A percentile compares a stretch with the other conserved stretches of the same genome.
Evolutionary conservation across 257 asterid genomes (phyloP).

Genomic region (Striga asiatica): DNA sequence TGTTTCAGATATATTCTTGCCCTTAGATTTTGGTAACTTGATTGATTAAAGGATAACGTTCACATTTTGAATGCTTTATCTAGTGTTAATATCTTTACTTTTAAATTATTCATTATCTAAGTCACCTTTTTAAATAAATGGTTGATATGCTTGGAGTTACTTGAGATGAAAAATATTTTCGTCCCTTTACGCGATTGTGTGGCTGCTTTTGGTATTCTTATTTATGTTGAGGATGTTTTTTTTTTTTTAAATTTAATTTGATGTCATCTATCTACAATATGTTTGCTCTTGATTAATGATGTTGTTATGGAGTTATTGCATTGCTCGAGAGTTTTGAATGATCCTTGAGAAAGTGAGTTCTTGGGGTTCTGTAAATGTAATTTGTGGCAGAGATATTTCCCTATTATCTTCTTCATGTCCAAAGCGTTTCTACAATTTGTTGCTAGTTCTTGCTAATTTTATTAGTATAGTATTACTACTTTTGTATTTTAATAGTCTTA

Average conservation of each 20-base stretch:
- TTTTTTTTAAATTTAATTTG: not conserved
- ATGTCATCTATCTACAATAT: not conserved
- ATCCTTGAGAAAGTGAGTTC: not conserved
- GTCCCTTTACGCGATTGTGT: not conserved
- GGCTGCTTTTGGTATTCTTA: conserved; percentile 5
- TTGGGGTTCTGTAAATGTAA: not conserved
- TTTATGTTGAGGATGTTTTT: not conserved
- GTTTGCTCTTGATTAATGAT: conserved; percentile 7
- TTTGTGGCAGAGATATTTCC: not conserved
- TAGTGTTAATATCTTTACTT: not conserved
- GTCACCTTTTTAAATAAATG: not conserved
- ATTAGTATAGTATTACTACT: conserved; percentile 1
- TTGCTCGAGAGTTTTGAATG: not conserved
- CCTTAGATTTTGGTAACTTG: not conserved
- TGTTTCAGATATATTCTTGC: not conserved
- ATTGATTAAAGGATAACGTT: too few relatives aligned
- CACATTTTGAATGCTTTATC: not conserved
- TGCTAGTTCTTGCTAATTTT: not conserved
- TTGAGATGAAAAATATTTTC: not conserved
- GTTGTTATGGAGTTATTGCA: not conserved
- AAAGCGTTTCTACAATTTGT: not conserved
- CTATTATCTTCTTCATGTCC: conserved; percentile 10
- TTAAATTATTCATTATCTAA: conserved; percentile 3
- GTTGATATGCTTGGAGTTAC: not conserved
- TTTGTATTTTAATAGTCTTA: conserved; percentile 3